Evolutionary conservation across 768 basidiomycete genomes (phyloP), one percentile per base, ranked within the genome.

Genomic region (Auricularia heimuer): DNA sequence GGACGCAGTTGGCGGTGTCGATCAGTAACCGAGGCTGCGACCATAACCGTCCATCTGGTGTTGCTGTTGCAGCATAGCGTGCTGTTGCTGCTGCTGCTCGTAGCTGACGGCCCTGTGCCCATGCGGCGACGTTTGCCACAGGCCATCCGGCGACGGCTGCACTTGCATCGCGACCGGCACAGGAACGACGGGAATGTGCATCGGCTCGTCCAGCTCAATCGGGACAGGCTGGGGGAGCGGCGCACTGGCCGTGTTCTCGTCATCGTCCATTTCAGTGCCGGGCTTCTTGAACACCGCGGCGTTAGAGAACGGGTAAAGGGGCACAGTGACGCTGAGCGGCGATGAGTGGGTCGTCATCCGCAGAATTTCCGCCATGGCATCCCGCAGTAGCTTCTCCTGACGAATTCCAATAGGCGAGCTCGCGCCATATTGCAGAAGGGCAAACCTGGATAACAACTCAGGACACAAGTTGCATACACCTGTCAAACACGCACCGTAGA

Each of bases 321-420:
- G 90, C 18, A 92, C 81, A 37, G 88, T 88, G 65, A 91, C 87
- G 72, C 90, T 85, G 39, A 92, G 79, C 18, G 91, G 90, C 68
- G 85, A 84, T 71, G 88, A 86, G 73, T 92, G 90, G 12, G 81
- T 85, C 18, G 92, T 93, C 80, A 91, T 84, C 64, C 86, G 81
- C 39, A 93, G 85, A 66, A 93, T 92, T 71, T 92, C 92, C 58
- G 83, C 79, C 91, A 93, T 92, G 44, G 92, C 79, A 3, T 87
- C 89, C 70, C 92, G 91, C 16, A 94, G 78, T 24, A 94, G 77
- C 67, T 83, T 83, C 73, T 94, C 91, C 76, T 94, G 92, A 33
- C 91, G 90, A 37, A 84, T 84, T 68, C 91, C 91, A 60, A 94
- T 90, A 11, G 90, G 89, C 29, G 91, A 94, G 56, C 85, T 83